These are phyloP conservation scores for Spathaspora passalidarum DNA, from an alignment of 805 yeast genomes.

Conservation along the genomic window DNA sequence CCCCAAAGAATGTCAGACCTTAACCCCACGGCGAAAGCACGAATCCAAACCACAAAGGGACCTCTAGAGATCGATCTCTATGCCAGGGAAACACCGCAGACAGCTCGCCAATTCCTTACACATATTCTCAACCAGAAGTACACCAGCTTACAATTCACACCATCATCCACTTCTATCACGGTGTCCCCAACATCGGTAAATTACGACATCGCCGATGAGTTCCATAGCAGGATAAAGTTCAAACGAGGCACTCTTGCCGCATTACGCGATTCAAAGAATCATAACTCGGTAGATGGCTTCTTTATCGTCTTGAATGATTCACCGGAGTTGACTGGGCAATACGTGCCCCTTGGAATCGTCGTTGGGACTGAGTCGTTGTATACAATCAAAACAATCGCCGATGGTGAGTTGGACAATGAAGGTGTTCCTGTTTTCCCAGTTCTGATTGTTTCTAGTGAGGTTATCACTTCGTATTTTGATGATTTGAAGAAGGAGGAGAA, in stretches of 20 bases:
- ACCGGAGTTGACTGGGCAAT: slow-evolving; percentile 40
- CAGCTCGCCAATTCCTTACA: slow-evolving; percentile 47
- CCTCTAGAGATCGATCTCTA: slow-evolving; percentile 58
- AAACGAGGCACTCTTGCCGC: slow-evolving; percentile 6
- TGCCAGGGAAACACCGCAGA: slow-evolving; percentile 63
- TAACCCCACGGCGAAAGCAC: slow-evolving; percentile 58
- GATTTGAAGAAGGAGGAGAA: slow-evolving; percentile 24
- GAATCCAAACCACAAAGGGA: slow-evolving; percentile 57
- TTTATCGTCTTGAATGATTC: slow-evolving; percentile 13
- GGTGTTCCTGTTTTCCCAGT: slow-evolving; percentile 53
- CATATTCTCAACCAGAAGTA: slow-evolving; percentile 44
- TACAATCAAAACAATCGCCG: slow-evolving; percentile 47
- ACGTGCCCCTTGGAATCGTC: slow-evolving; percentile 55
- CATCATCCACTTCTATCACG: slow-evolving; percentile 11
- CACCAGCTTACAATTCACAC: slow-evolving; percentile 39
- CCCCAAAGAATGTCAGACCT: slow-evolving; percentile 45
- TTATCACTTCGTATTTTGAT: slow-evolving; percentile 48
- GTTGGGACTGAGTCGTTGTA: slow-evolving; percentile 51
- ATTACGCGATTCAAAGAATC: slow-evolving; percentile 6
- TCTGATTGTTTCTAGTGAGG: slow-evolving; percentile 35
- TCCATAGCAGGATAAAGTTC: slow-evolving; percentile 47
- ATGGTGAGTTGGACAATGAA: slow-evolving; percentile 39
- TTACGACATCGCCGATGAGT: slow-evolving; percentile 34
- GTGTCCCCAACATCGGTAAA: slow-evolving; percentile 1
- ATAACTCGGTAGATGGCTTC: slow-evolving; percentile 25